Base-by-base conservation (phyloP, 2,329 filamentous ascomycete genomes). In the Cladorrhinum sp. region DNA sequence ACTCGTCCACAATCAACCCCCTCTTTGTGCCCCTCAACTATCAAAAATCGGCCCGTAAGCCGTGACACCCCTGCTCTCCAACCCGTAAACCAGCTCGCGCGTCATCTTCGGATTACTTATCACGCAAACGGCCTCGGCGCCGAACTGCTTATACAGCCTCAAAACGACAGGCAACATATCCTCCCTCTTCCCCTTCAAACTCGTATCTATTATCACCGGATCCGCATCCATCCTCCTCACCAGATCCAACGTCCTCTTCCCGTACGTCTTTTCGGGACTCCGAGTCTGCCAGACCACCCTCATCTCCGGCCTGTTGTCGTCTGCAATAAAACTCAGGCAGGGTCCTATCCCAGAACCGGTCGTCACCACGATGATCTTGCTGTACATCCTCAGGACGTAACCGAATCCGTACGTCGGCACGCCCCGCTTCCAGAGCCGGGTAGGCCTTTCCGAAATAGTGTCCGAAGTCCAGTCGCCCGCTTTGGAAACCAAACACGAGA, bases 291-390 rank as follows among this genome's bases (percentile, higher is more conserved):
- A 77, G 28, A 75, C 63, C 36, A 76, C 69, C 14, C 71, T 67
- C 55, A 74, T 67, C 1, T 42, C 64, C 1, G 70, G 71, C 12
- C 69, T 63, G 23, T 65, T 63, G 10, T 67, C 69, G 58, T 68
- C 20, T 86, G n/a, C 87, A 74, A 28, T 82, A 78, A 70, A 76
- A 57, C 83, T 83, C 30, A 87, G 73, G 61, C 82, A 84, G 0
- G 86, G 86, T 0, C 84, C 85, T 61, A 88, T 87, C 2, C 86
- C 86, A 0, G 84, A 86, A 1, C 86, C 86, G 0, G 86, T 88
- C 2, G 83, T 82, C 1, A 88, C 82, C 55, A 88, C 72, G 39
- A 88, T 74, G 60, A 87, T 75, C 14, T 76, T 77, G 51, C 73
- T 74, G 73, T 87, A 88, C 28, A 88, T 75, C 7, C 79, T 76